phyloP scores from a whole-genome alignment of 108 stramenopile species.

The Pseudonitzschia pungens region DNA sequence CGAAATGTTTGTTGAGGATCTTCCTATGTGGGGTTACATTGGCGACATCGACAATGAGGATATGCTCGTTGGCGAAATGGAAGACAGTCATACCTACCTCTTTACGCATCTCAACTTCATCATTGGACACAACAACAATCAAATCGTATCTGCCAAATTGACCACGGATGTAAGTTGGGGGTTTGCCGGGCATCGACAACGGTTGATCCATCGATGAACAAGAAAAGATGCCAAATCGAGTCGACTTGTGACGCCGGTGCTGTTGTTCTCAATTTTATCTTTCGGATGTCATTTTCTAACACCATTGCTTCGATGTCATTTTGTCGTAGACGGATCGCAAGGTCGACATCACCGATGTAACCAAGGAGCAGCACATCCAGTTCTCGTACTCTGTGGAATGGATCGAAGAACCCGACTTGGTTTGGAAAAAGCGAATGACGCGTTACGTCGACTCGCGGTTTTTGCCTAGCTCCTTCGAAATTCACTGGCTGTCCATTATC shows the following conservation, averaged over 20 bases:
- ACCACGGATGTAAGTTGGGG: constrained; percentile 66
- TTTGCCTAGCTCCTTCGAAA: constrained; percentile 84
- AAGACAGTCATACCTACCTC: constrained; percentile 69
- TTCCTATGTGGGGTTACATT: constrained; percentile 97
- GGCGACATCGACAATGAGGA: constrained; percentile 84
- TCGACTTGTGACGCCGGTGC: too few relatives aligned
- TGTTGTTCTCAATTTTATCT: neutral
- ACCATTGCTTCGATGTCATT: neutral
- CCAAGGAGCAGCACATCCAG: constrained; percentile 62
- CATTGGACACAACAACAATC: constrained; percentile 86
- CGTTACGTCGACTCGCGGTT: constrained; percentile 87
- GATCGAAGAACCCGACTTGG: constrained; percentile 68
- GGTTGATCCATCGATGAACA: neutral
- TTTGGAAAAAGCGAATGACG: constrained; percentile 86
- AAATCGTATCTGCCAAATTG: constrained; percentile 89
- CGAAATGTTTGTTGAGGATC: constrained; percentile 98
- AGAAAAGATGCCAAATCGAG: neutral
- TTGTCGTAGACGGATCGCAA: constrained; percentile 52
- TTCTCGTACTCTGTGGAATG: constrained; percentile 96
- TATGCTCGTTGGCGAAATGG: constrained; percentile 66
- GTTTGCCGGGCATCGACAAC: too few relatives aligned
- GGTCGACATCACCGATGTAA: constrained; percentile 91
- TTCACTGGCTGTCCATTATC: constrained; percentile 98
- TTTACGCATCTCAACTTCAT: constrained; percentile 93
- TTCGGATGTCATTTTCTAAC: neutral